Percentiles rank a stretch among this genome's conserved stretches.
Evolutionary conservation across 768 basidiomycete species (phyloP).

Genomic region (Mycena chlorophos): DNA sequence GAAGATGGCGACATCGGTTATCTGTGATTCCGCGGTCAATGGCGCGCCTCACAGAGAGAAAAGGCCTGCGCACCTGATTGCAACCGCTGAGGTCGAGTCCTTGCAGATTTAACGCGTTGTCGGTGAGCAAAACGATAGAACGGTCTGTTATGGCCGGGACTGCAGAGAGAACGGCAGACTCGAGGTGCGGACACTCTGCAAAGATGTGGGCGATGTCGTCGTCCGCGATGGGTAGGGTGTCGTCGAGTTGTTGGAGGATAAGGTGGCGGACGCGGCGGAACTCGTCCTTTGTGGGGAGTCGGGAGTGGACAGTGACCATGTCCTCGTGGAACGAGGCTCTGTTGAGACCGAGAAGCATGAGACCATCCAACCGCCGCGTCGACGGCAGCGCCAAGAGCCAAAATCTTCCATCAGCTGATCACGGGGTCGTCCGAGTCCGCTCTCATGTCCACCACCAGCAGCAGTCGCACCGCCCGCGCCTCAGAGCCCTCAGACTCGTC

Average conservation of each 20-base stretch:
- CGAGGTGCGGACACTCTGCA: slow-evolving; percentile 60
- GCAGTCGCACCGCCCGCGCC: not conserved
- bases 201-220: slow-evolving; percentile 60
- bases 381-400: not conserved
- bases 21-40: not conserved
- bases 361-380: slow-evolving; percentile 4
- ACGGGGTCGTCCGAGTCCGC: not conserved
- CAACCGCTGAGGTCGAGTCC: slow-evolving; percentile 80
- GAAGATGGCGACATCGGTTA: slow-evolving; percentile 78
- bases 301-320: slow-evolving; percentile 60
- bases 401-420: not conserved
- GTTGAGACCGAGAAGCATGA: slow-evolving; percentile 14
- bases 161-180: slow-evolving; percentile 69
- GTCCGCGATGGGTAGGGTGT: slow-evolving; percentile 44
- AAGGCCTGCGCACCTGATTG: slow-evolving; percentile 39
- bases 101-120: slow-evolving; percentile 63
- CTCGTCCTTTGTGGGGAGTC: slow-evolving; percentile 61
- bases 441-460: not conserved
- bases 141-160: slow-evolving; percentile 67
- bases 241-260: slow-evolving; percentile 45
- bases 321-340: slow-evolving; percentile 48
- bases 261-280: slow-evolving; percentile 62
- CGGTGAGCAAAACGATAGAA: slow-evolving; percentile 63
- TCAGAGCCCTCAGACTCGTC: slow-evolving; percentile 44
- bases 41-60: not conserved